Conservation (phyloP, 2,329 filamentous ascomycete genomes). For the Allantophomopsis lycopodina region DNA sequence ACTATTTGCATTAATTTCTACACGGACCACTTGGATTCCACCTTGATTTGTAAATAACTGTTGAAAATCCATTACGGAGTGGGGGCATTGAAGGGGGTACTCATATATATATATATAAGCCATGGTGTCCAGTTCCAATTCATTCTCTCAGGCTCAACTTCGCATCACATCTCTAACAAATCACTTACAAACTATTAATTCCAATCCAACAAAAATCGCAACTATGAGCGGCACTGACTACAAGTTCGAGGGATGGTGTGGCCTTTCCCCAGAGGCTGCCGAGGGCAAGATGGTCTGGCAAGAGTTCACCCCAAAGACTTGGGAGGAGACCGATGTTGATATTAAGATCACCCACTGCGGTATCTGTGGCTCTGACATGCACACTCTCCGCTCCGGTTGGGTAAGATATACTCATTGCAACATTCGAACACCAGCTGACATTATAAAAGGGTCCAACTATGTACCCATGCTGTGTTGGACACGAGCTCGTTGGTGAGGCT, state of each 20-base stretch:
- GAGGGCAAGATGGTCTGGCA: constrained; percentile 15
- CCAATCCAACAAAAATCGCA: no score
- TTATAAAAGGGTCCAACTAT: constrained; percentile 20
- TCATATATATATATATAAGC: no score
- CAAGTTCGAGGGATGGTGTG: constrained; percentile 19
- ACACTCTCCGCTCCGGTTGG: constrained; percentile 17
- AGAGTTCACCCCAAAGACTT: constrained; percentile 27
- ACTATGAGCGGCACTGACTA: constrained; percentile 3
- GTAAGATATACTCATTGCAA: constrained; percentile 1
- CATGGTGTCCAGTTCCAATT: no score
- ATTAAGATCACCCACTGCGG: constrained; percentile 33
- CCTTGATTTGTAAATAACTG: no score
- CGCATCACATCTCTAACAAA: no score
- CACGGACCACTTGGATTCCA: no score
- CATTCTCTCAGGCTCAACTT: no score
- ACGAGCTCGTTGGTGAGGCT: constrained; percentile 34
- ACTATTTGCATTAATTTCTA: no score
- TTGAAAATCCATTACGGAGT: no score
- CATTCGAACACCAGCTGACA: background rate
- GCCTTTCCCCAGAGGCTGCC: constrained; percentile 10
- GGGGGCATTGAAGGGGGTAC: no score
- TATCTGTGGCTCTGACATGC: constrained; percentile 25
- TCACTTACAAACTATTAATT: no score
- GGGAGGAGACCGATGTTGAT: constrained; percentile 32
- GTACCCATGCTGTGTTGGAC: constrained; percentile 29